These are phyloP conservation scores for Chlorella sp. DNA, from an alignment of 139 green algal genomes.

Conservation along the genomic window DNA sequence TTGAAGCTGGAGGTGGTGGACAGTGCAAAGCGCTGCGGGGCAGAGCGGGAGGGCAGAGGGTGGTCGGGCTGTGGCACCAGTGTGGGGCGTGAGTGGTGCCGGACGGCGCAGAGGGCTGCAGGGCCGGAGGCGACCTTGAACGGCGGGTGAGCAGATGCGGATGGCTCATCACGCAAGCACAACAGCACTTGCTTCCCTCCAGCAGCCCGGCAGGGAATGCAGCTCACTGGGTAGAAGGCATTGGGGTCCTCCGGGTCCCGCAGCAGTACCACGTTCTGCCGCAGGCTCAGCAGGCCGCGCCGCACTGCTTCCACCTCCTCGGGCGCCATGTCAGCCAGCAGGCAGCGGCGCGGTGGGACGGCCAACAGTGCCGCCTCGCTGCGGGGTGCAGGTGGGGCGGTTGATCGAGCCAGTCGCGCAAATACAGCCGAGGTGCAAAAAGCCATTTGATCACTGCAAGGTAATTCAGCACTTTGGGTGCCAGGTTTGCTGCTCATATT, in stretches of 20 bases:
- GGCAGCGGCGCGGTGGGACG: conserved; percentile 56
- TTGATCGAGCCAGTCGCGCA: too few relatives aligned
- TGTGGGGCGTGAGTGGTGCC: too few relatives aligned
- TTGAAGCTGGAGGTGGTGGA: conserved; percentile 77
- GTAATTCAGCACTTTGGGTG: too few relatives aligned
- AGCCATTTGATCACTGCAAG: too few relatives aligned
- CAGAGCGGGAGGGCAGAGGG: background rate
- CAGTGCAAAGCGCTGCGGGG: conserved; percentile 74
- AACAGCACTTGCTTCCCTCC: too few relatives aligned
- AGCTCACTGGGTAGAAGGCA: conserved; percentile 70
- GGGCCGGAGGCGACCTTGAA: too few relatives aligned
- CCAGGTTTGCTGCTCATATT: too few relatives aligned
- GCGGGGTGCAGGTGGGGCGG: background rate
- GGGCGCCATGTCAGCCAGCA: conserved; percentile 71
- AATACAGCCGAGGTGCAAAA: too few relatives aligned
- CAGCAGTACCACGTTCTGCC: conserved; percentile 91
- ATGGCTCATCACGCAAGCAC: too few relatives aligned
- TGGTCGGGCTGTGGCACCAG: too few relatives aligned
- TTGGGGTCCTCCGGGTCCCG: conserved; percentile 71
- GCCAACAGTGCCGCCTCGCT: conserved; percentile 57
- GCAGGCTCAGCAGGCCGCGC: conserved; percentile 81
- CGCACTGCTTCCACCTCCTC: conserved; percentile 49
- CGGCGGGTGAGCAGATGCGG: too few relatives aligned
- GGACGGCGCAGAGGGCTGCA: too few relatives aligned
- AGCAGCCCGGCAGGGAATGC: background rate